Conservation (phyloP, 1,139 yeast species). For the Lodderomyces elongisporus region DNA sequence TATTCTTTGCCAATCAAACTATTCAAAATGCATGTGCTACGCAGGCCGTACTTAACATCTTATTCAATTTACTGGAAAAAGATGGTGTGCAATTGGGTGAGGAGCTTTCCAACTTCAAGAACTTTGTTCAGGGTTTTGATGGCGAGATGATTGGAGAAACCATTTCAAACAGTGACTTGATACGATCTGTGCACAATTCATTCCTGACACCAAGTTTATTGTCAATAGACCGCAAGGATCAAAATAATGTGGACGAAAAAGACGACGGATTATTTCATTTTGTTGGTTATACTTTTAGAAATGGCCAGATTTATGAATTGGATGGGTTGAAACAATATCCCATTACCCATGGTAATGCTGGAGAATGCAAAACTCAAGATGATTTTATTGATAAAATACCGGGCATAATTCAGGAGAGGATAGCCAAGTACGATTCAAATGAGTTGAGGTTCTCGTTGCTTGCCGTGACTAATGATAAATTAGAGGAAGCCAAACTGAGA, state of each 20-base stretch:
- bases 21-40: slow-evolving; percentile 77
- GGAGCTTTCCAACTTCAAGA: slow-evolving; percentile 44
- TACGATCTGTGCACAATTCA: slow-evolving; percentile 59
- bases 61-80: slow-evolving; percentile 32
- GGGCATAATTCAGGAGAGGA: slow-evolving; percentile 40
- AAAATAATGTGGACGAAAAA: slow-evolving; percentile 30
- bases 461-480: slow-evolving; percentile 51
- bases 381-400: slow-evolving; percentile 45
- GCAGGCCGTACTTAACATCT: slow-evolving; percentile 61
- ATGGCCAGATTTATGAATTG: slow-evolving; percentile 54
- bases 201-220: slow-evolving; percentile 49
- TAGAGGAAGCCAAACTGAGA: slow-evolving; percentile 28
- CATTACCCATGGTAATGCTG: slow-evolving; percentile 46
- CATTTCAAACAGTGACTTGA: slow-evolving; percentile 55
- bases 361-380: slow-evolving; percentile 33
- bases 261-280: slow-evolving; percentile 61
- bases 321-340: slow-evolving; percentile 64
- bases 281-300: slow-evolving; percentile 47
- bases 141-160: slow-evolving; percentile 60
- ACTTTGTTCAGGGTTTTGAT: slow-evolving; percentile 53
- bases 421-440: slow-evolving; percentile 38
- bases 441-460: slow-evolving; percentile 59
- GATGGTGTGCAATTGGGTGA: slow-evolving; percentile 44
- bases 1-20: slow-evolving; percentile 63
- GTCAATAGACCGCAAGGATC: slow-evolving; percentile 37